Percentiles rank a stretch among this genome's conserved stretches.
These are phyloP conservation scores for Rhodotorula sp. DNA, from an alignment of 1,284 basidiomycete species.

Conservation along the genomic window DNA sequence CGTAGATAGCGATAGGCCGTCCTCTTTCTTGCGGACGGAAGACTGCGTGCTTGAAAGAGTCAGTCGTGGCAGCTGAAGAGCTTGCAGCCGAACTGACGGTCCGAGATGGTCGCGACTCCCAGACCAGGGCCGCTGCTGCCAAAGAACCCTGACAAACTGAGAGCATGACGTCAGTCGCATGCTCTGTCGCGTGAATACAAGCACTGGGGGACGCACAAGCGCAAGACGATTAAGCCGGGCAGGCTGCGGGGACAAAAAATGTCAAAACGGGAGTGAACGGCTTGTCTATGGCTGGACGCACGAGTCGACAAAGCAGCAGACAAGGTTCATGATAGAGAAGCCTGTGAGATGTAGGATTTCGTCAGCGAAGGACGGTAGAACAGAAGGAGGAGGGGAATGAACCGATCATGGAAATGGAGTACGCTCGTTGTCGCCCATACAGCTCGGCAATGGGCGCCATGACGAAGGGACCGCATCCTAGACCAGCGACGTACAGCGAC, in stretches of 20 bases:
- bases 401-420: constrained; percentile 43
- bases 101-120: constrained; percentile 51
- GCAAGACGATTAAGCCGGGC: constrained; percentile 46
- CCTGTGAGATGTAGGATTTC: constrained; percentile 37
- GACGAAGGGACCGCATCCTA: constrained; percentile 52
- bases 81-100: constrained; percentile 40
- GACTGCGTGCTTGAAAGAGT: background rate
- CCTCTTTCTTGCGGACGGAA: constrained; percentile 49
- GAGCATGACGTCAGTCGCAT: background rate
- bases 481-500: constrained; percentile 48
- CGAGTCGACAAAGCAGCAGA: constrained; percentile 8
- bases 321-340: constrained; percentile 42
- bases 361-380: constrained; percentile 49
- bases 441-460: constrained; percentile 54
- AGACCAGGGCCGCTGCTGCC: constrained; percentile 49
- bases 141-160: constrained; percentile 48
- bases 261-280: too few relatives aligned
- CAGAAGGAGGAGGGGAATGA: constrained; percentile 31
- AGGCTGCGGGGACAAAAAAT: constrained; percentile 42
- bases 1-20: constrained; percentile 48
- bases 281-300: background rate
- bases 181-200: too few relatives aligned
- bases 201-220: constrained; percentile 42
- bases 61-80: too few relatives aligned
- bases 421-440: constrained; percentile 52